phyloP scores from a whole-genome alignment of 2,329 filamentous ascomycete species.

The Hypomyces rosellus region DNA sequence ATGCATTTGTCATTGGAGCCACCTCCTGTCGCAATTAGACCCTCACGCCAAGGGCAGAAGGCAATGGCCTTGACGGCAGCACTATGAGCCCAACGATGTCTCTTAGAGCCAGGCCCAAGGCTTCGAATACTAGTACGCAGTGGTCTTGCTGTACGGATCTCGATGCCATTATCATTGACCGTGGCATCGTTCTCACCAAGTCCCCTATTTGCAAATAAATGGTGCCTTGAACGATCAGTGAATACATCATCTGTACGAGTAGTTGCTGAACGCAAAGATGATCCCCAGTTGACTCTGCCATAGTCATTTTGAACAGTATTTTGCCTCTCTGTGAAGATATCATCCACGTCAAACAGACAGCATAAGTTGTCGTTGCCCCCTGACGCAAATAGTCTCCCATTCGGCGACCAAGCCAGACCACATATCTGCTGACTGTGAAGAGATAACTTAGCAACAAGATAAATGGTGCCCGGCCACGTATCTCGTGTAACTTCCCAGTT shows the following conservation, averaged over 20 bases:
- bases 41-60: conserved; percentile 90
- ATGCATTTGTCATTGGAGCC: conserved; percentile 94
- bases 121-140: conserved; percentile 35
- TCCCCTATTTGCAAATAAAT: background rate
- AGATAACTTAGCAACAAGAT: conserved; percentile 66
- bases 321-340: conserved; percentile 38
- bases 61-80: conserved; percentile 95
- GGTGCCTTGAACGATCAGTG: background rate
- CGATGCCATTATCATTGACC: conserved; percentile 14
- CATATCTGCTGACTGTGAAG: conserved; percentile 88
- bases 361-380: conserved; percentile 92
- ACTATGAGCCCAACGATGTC: conserved; percentile 69
- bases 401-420: conserved; percentile 78
- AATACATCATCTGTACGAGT: background rate
- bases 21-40: conserved; percentile 81
- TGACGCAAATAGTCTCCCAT: conserved; percentile 72
- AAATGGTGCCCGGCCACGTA: conserved; percentile 72
- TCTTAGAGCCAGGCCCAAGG: conserved; percentile 51
- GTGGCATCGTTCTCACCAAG: conserved; percentile 1
- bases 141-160: conserved; percentile 23
- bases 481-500: conserved; percentile 56
- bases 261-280: conserved; percentile 1
- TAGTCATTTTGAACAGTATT: background rate
- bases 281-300: background rate
- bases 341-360: conserved; percentile 67